Percentiles rank a stretch among this genome's conserved stretches.
Conservation (phyloP, 2,329 filamentous ascomycete genomes). For the Gremmenia infestans region DNA sequence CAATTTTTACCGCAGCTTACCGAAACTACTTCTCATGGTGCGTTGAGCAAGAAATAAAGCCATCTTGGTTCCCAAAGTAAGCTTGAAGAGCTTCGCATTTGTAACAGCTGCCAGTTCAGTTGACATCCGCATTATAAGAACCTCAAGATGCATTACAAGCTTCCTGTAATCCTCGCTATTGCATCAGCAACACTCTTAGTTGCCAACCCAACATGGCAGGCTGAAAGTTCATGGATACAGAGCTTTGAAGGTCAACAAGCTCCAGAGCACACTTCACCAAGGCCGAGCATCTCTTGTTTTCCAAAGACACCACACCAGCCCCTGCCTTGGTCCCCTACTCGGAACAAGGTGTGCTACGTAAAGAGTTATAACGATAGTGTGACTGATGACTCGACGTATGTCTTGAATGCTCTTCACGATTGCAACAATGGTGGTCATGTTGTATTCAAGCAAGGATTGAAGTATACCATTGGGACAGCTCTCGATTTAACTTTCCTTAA, state of each 20-base stretch:
- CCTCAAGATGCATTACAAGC: conserved; percentile 25
- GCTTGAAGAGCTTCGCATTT: neutral
- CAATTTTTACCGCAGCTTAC: conserved; percentile 5
- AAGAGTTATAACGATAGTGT: conserved; percentile 23
- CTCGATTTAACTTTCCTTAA: conserved; percentile 61
- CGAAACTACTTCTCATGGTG: neutral
- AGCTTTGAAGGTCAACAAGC: conserved; percentile 4
- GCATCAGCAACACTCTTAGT: conserved; percentile 19
- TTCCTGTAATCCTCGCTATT: conserved; percentile 17
- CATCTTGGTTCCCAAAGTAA: conserved; percentile 8
- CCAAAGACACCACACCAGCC: conserved; percentile 21
- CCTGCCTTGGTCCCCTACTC: conserved; percentile 12
- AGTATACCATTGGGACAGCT: conserved; percentile 59
- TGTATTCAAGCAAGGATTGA: conserved; percentile 46
- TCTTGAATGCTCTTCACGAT: conserved; percentile 49
- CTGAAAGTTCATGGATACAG: conserved; percentile 14
- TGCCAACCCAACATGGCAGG: conserved; percentile 20
- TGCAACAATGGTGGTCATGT: conserved; percentile 60
- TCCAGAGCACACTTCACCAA: conserved; percentile 20
- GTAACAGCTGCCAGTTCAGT: neutral
- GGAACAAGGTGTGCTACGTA: conserved; percentile 26
- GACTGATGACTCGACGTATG: conserved; percentile 36
- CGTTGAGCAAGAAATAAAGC: conserved; percentile 14
- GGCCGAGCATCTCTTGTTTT: conserved; percentile 19
- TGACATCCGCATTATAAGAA: neutral